Conservation (phyloP, 1,139 yeast species). For the Candida dubliniensis region DNA sequence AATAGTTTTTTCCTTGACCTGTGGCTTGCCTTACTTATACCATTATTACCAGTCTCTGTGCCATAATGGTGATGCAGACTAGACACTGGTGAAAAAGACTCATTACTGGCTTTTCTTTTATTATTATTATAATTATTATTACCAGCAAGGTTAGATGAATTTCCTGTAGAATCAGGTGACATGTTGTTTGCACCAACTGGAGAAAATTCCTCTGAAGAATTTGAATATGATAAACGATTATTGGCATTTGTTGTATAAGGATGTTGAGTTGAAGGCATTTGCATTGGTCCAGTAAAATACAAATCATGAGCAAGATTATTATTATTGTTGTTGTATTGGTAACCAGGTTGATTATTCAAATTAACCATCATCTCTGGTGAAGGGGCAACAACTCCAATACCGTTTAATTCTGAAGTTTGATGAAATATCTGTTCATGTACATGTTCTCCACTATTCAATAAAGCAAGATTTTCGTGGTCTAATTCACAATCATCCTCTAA, state of each 20-base stretch:
- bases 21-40: slow-evolving; percentile 1
- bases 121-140: no score
- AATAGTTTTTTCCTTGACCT: slow-evolving; percentile 26
- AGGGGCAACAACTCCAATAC: neutral
- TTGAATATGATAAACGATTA: no score
- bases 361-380: neutral
- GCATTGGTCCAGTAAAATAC: neutral
- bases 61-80: neutral
- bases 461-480: slow-evolving; percentile 14
- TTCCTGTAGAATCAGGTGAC: neutral
- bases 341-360: neutral
- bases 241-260: no score
- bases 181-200: slow-evolving; percentile 2
- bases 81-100: no score
- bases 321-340: slow-evolving; percentile 3
- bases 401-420: neutral
- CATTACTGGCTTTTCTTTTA: no score
- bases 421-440: slow-evolving; percentile 1
- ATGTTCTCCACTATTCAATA: slow-evolving; percentile 12
- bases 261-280: no score
- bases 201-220: no score
- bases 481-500: slow-evolving; percentile 13
- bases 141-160: no score
- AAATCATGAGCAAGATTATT: slow-evolving; percentile 2
- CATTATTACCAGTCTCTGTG: neutral